A percentile compares a stretch with the other conserved stretches of the same genome.
Evolutionary conservation across 371 early-diverging fungal genomes (phyloP).

Genomic region (Conidiobolus incongruus): DNA sequence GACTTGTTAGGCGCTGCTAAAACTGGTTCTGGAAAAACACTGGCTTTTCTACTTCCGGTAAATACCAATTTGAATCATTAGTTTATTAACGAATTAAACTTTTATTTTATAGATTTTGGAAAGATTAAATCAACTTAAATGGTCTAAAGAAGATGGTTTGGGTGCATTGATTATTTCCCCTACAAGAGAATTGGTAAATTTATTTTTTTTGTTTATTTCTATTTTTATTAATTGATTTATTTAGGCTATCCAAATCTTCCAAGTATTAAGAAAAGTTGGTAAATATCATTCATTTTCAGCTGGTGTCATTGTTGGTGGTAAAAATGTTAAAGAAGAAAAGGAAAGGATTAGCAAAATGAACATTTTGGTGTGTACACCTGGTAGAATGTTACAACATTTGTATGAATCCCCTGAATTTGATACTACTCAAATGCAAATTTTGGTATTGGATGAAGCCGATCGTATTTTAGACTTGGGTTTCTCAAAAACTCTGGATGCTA

Average conservation of each 20-base stretch:
- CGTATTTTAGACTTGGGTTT: constrained; percentile 66
- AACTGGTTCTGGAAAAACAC: no score
- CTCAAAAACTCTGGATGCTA: constrained; percentile 54
- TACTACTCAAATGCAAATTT: constrained; percentile 48
- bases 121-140: constrained; percentile 48
- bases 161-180: constrained; percentile 96
- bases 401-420: constrained; percentile 82
- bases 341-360: constrained; percentile 75
- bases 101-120: constrained; percentile 22
- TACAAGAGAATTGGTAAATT: constrained; percentile 75
- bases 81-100: no score
- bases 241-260: constrained; percentile 46
- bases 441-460: constrained; percentile 92
- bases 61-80: no score
- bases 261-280: constrained; percentile 77
- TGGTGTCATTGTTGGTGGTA: constrained; percentile 92
- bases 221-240: neutral
- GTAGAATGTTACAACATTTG: constrained; percentile 94
- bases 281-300: constrained; percentile 70
- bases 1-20: constrained; percentile 97
- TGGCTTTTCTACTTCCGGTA: constrained; percentile 95
- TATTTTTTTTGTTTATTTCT: neutral
- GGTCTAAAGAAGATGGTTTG: constrained; percentile 66
- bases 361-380: constrained; percentile 93
- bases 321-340: constrained; percentile 73